phyloP scores from a whole-genome alignment of 345 rosid genomes.

The Crucihimalaya himalaica region DNA sequence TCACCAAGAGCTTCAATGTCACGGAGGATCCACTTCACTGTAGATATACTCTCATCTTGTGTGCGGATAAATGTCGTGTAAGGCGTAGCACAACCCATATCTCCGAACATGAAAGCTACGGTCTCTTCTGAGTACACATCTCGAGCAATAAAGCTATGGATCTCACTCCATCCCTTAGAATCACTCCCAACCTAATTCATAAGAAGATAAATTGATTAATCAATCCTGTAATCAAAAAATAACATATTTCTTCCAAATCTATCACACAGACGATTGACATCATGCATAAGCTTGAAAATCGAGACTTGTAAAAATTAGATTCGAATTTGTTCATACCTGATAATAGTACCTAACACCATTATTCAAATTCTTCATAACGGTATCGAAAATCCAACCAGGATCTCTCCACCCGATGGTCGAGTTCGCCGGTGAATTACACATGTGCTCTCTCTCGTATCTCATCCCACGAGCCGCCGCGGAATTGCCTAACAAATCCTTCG shows the following conservation, averaged over 20 bases:
- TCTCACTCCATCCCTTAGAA: slow-evolving; percentile 77
- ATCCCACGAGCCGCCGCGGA: slow-evolving; percentile 53
- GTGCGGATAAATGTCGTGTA: slow-evolving; percentile 70
- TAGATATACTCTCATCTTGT: slow-evolving; percentile 79
- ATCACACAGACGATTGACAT: neutral
- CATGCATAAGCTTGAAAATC: neutral
- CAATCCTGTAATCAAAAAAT: neutral
- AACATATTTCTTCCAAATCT: neutral
- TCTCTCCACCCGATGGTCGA: slow-evolving; percentile 81
- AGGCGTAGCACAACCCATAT: slow-evolving; percentile 86
- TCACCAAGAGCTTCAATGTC: slow-evolving; percentile 79
- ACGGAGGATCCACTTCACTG: slow-evolving; percentile 86
- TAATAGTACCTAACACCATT: slow-evolving; percentile 67
- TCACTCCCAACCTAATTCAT: slow-evolving; percentile 75
- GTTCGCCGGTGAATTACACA: slow-evolving; percentile 92
- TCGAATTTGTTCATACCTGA: slow-evolving; percentile 50
- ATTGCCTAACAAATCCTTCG: slow-evolving; percentile 46
- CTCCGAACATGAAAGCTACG: slow-evolving; percentile 83
- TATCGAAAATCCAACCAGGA: slow-evolving; percentile 87
- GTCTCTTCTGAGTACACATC: slow-evolving; percentile 58
- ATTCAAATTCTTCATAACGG: slow-evolving; percentile 59
- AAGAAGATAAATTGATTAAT: neutral
- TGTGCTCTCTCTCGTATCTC: slow-evolving; percentile 76
- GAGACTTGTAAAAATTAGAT: neutral
- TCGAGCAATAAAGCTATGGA: slow-evolving; percentile 64